Evolutionary conservation across 768 basidiomycete genomes (phyloP).

Genomic region (Daedaleopsis sinensis): DNA sequence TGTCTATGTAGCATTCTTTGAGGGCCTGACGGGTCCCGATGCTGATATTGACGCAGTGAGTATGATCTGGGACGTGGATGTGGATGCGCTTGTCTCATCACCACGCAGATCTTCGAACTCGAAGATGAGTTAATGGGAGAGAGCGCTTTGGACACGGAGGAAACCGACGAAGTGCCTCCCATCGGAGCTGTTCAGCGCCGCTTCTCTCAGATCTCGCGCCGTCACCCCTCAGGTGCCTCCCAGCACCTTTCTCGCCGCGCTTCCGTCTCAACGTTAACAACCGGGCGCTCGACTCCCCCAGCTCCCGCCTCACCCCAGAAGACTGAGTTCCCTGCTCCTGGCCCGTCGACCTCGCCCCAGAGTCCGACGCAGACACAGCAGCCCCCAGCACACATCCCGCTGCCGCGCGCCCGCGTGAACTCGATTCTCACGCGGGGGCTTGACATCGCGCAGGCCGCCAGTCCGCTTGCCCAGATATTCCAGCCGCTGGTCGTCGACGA

Average conservation of each 20-base stretch:
- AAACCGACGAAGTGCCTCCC: conserved; percentile 33
- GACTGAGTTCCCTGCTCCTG: not conserved
- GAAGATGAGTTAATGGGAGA: conserved; percentile 61
- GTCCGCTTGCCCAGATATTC: conserved; percentile 77
- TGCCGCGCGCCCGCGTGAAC: conserved; percentile 43
- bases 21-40: conserved; percentile 72
- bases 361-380: conserved; percentile 9
- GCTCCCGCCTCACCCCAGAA: conserved; percentile 7
- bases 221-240: conserved; percentile 15
- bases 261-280: conserved; percentile 2
- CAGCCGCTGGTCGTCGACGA: conserved; percentile 66
- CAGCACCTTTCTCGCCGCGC: conserved; percentile 7
- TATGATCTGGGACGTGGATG: conserved; percentile 1
- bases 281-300: conserved; percentile 10
- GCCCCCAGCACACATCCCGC: conserved; percentile 17
- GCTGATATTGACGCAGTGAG: conserved; percentile 76
- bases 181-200: conserved; percentile 34
- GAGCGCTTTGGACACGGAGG: conserved; percentile 57
- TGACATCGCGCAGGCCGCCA: conserved; percentile 45
- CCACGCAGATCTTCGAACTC: conserved; percentile 72
- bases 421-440: conserved; percentile 45
- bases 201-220: conserved; percentile 29
- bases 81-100: not conserved
- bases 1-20: conserved; percentile 67
- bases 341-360: not conserved